phyloP scores from a whole-genome alignment of 495 filamentous ascomycete species.

The Xylaria curta region DNA sequence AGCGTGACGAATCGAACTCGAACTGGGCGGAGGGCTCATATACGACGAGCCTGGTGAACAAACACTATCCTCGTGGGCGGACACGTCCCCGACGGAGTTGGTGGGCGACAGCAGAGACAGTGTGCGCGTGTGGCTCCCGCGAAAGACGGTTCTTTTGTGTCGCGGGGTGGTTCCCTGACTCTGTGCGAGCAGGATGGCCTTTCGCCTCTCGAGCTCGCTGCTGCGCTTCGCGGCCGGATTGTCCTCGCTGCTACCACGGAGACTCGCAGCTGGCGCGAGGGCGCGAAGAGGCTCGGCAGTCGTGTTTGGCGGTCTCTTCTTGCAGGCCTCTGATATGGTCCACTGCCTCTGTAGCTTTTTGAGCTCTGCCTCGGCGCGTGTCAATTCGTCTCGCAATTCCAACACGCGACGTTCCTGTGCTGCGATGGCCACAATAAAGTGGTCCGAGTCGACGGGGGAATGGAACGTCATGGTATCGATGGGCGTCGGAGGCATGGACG shows the following conservation, averaged over 20 bases:
- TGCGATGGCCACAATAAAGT: conserved; percentile 87
- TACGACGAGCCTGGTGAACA: conserved; percentile 37
- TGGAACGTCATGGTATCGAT: conserved; percentile 45
- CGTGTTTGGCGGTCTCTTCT: conserved; percentile 72
- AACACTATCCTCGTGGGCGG: conserved; percentile 37
- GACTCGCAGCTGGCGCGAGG: conserved; percentile 37
- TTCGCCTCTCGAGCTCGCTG: conserved; percentile 66
- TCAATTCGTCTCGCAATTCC: conserved; percentile 87
- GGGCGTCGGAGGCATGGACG: conserved; percentile 56
- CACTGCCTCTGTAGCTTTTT: conserved; percentile 80
- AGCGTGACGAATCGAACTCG: conserved; percentile 30
- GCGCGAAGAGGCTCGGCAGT: conserved; percentile 59
- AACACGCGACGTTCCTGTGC: conserved; percentile 92
- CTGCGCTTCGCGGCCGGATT: conserved; percentile 46
- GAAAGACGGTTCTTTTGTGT: conserved; percentile 55
- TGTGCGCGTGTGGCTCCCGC: conserved; percentile 71
- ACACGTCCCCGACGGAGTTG: conserved; percentile 37
- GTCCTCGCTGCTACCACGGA: conserved; percentile 36
- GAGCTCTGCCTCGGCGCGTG: conserved; percentile 79
- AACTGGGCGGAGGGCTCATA: conserved; percentile 31
- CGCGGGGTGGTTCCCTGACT: conserved; percentile 48
- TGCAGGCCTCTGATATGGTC: conserved; percentile 77
- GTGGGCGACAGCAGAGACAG: conserved; percentile 84
- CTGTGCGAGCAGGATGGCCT: conserved; percentile 68
- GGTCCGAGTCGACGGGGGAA: conserved; percentile 70